phyloP scores from a whole-genome alignment of 805 yeast genomes.

The Torulaspora maleeae region DNA sequence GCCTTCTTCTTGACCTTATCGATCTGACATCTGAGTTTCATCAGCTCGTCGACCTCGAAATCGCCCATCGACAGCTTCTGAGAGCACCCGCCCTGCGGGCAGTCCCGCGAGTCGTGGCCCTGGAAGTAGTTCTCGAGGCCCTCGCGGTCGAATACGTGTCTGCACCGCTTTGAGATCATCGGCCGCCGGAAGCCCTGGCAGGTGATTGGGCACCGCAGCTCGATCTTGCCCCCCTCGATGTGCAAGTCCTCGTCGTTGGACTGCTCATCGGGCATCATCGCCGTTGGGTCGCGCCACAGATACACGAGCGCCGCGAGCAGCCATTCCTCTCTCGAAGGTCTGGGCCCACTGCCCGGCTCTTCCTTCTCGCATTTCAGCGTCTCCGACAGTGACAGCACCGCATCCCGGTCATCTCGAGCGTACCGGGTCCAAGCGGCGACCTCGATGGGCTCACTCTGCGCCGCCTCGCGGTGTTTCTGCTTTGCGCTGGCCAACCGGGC shows the following conservation, averaged over 20 bases:
- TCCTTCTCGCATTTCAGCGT: conserved; percentile 3
- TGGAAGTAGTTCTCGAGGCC: conserved; percentile 40
- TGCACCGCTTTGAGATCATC: conserved; percentile 50
- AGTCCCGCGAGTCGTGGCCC: conserved; percentile 30
- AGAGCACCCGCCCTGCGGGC: conserved; percentile 61
- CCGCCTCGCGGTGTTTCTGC: conserved; percentile 13
- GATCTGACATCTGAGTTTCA: conserved; percentile 47
- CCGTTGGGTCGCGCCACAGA: conserved; percentile 54
- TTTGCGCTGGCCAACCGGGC: conserved; percentile 11
- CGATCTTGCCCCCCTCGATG: conserved; percentile 67
- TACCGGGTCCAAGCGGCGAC: conserved; percentile 25
- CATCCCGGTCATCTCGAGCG: conserved; percentile 6
- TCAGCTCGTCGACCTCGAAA: conserved; percentile 46
- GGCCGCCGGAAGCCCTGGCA: conserved; percentile 50
- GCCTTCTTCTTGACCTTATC: conserved; percentile 2
- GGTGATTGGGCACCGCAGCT: conserved; percentile 64
- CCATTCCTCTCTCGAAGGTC: conserved; percentile 2
- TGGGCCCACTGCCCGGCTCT: background rate
- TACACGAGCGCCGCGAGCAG: conserved; percentile 42
- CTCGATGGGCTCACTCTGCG: conserved; percentile 15
- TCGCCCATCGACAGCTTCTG: conserved; percentile 36
- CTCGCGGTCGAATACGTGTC: conserved; percentile 55
- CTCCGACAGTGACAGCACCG: conserved; percentile 19
- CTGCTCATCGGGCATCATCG: conserved; percentile 51
- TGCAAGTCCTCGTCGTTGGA: conserved; percentile 56